phyloP scores from a whole-genome alignment of 164 flowering plant species.

The Euptelea pleiosperma region DNA sequence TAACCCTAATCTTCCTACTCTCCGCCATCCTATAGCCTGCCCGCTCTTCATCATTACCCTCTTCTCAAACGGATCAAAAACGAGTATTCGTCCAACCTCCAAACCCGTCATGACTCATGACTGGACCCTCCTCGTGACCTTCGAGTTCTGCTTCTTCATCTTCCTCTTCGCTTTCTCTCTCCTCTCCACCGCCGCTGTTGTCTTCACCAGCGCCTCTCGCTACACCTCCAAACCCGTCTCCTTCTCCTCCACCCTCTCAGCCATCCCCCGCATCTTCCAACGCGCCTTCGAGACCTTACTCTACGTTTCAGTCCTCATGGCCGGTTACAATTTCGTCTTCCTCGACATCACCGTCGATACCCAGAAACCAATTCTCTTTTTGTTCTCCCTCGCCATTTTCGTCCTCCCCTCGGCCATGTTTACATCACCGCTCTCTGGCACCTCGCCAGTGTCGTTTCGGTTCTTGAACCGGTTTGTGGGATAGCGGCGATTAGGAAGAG shows the following conservation, averaged over 20 bases:
- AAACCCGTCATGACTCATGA: slow-evolving; percentile 33
- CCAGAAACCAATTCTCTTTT: slow-evolving; percentile 29
- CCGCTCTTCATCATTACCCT: slow-evolving; percentile 64
- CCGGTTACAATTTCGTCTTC: slow-evolving; percentile 42
- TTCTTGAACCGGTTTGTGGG: slow-evolving; percentile 81
- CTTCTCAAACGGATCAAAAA: slow-evolving; percentile 36
- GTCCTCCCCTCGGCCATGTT: slow-evolving; percentile 59
- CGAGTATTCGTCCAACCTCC: slow-evolving; percentile 26
- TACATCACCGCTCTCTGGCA: slow-evolving; percentile 93
- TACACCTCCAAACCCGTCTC: slow-evolving; percentile 71
- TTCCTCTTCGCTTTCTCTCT: slow-evolving; percentile 84
- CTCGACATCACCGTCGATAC: slow-evolving; percentile 37
- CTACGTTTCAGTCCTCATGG: slow-evolving; percentile 51
- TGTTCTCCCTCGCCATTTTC: slow-evolving; percentile 32
- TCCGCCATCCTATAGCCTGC: slow-evolving; percentile 80
- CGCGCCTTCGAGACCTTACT: slow-evolving; percentile 61
- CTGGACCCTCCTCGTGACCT: slow-evolving; percentile 43
- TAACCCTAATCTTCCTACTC: slow-evolving; percentile 75
- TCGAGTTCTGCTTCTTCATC: slow-evolving; percentile 60
- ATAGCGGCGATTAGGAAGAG: slow-evolving; percentile 86
- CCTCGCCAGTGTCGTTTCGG: slow-evolving; percentile 83
- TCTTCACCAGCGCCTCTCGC: slow-evolving; percentile 79
- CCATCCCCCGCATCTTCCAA: slow-evolving; percentile 60
- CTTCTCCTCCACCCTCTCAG: slow-evolving; percentile 50
- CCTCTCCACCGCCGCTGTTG: slow-evolving; percentile 83